phyloP scores from a whole-genome alignment of 176 grass and related monocot species.

The Ensete glaucum region DNA sequence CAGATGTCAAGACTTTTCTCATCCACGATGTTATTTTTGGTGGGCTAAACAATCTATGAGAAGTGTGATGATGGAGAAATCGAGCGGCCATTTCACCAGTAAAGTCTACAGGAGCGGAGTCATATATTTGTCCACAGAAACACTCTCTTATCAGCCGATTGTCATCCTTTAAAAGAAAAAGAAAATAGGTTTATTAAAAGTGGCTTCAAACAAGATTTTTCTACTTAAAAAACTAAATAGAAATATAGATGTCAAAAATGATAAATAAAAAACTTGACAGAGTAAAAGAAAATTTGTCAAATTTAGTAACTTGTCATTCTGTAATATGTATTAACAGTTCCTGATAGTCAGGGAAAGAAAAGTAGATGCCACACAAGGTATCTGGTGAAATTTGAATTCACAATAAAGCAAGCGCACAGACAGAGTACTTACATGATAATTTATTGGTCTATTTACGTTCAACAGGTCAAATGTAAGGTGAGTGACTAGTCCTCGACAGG shows the following conservation, averaged over 20 bases:
- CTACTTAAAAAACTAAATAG: not conserved
- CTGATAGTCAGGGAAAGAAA: not conserved
- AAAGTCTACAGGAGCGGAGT: conserved; percentile 81
- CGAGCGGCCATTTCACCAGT: conserved; percentile 45
- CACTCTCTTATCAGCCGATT: conserved; percentile 68
- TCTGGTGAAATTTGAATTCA: not conserved
- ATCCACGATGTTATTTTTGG: conserved; percentile 58
- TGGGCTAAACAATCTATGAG: conserved; percentile 32
- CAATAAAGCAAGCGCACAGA: too few relatives aligned
- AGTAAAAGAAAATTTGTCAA: not conserved
- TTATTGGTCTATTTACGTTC: not conserved
- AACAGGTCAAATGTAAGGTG: not conserved
- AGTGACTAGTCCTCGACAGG: not conserved
- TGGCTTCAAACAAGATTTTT: not conserved
- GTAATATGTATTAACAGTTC: not conserved
- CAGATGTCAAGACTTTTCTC: conserved; percentile 64
- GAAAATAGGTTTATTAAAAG: not conserved
- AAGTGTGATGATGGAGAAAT: conserved; percentile 36
- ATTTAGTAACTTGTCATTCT: not conserved
- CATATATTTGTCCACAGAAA: conserved; percentile 82
- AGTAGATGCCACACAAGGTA: not conserved
- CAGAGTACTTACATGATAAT: too few relatives aligned
- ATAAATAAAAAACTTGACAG: not conserved
- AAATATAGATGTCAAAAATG: not conserved
- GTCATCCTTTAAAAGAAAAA: conserved; percentile 43